A percentile compares a stretch with the other conserved stretches of the same genome.
These are phyloP conservation scores for Graphilbum ipis-grandicollis DNA, from an alignment of 2,329 filamentous ascomycete species.

Conservation along the genomic window DNA sequence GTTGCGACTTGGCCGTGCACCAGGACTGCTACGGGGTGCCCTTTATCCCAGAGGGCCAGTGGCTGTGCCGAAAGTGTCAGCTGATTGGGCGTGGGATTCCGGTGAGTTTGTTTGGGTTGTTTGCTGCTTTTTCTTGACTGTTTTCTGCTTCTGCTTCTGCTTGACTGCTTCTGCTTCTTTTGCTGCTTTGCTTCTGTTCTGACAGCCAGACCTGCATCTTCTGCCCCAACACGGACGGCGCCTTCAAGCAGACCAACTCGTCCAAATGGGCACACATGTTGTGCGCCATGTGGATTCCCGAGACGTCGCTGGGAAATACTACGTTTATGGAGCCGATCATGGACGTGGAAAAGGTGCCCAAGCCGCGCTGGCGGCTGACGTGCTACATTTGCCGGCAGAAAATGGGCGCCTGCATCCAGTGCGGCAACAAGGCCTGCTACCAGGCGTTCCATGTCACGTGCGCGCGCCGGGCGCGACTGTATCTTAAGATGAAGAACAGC, in stretches of 20 bases:
- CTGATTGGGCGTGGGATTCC: slow-evolving; percentile 82
- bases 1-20: slow-evolving; percentile 91
- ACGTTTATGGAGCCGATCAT: slow-evolving; percentile 98
- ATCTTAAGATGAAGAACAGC: slow-evolving; percentile 90
- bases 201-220: slow-evolving; percentile 70
- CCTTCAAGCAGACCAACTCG: slow-evolving; percentile 94
- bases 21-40: slow-evolving; percentile 98
- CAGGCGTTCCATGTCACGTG: slow-evolving; percentile 96
- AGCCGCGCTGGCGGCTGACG: slow-evolving; percentile 77
- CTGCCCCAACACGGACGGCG: slow-evolving; percentile 91
- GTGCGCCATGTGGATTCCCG: slow-evolving; percentile 96
- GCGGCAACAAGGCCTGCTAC: slow-evolving; percentile 93
- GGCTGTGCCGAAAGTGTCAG: slow-evolving; percentile 94
- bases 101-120: slow-evolving; percentile 22
- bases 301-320: slow-evolving; percentile 86
- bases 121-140: no score
- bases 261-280: slow-evolving; percentile 94
- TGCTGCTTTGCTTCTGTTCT: no score
- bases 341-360: slow-evolving; percentile 94
- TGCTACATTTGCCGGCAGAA: slow-evolving; percentile 96
- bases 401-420: slow-evolving; percentile 98
- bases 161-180: no score
- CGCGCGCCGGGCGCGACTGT: slow-evolving; percentile 71
- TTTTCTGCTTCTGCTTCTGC: no score
- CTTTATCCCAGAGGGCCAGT: slow-evolving; percentile 96